Base-by-base conservation (phyloP, 768 basidiomycete species). In the Serendipita indica region DNA sequence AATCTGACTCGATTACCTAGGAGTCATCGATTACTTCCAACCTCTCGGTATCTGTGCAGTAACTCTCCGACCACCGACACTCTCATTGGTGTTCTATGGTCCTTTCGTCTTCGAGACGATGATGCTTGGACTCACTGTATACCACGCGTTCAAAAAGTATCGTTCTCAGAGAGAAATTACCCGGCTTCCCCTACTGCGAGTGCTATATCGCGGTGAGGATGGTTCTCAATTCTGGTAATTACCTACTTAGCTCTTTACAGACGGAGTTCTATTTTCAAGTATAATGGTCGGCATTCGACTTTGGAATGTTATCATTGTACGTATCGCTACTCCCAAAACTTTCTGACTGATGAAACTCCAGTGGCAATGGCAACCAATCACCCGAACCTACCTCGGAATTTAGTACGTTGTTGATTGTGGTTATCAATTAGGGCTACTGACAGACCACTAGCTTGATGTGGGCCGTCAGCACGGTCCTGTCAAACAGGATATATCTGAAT, bases 121-220 rank as follows among this genome's bases (percentile, higher is more conserved):
- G 7, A n/a, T 54, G 25, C 32, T 54, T 18, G n/a, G 22, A 3
- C 32, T 54, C 4, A 54, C 49, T 7, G n/a, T 54, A 16, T 54
- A 33, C n/a, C 49, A 54, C 32, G 49, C 49, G 10, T 54, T 18
- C 22, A 27, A 30, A 33, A 28, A 54, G n/a, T 54, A 54, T 18
- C 22, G 49, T 28, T 54, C 49, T 16, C 49, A 54, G n/a, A 20
- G 49, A 10, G 49, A 27, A 20, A 16, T 33, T 16, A 28, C 49
- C 16, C 16, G 22, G 16, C 16, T 54, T 33, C 49, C 49, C 22
- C 49, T 54, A 4, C n/a, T 54, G n/a, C 49, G 49, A 7, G 49
- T 54, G 7, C 49, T 54, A 10, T 54, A 54, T 54, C 49, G 49
- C 22, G 49, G 49, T 54, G 32, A 28, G 49, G 18, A 43, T n/a